Conservation (phyloP, 805 yeast species). For the Saccharomycopsis capsularis region DNA sequence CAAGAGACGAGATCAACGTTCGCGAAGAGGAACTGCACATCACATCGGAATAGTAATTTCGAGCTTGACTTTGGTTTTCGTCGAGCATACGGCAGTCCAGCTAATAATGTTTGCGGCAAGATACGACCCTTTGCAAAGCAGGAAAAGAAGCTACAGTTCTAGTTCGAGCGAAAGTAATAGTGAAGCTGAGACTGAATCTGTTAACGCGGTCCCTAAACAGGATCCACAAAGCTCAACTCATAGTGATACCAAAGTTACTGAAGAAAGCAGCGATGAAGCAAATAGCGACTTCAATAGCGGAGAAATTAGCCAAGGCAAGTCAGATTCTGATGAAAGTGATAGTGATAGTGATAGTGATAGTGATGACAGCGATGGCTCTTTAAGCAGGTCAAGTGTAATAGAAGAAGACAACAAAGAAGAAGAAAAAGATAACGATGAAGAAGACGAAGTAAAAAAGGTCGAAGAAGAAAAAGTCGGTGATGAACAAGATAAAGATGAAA, state of each 20-base stretch:
- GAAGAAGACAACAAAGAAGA: constrained; percentile 21
- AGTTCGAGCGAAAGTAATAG: no score
- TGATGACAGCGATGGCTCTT: constrained; percentile 24
- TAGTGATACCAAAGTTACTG: constrained; percentile 1
- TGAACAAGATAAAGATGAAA: constrained; percentile 12
- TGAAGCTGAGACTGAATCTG: no score
- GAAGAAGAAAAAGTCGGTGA: constrained; percentile 24
- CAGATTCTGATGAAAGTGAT: constrained; percentile 14
- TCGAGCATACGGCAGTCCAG: no score
- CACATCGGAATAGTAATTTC: no score
- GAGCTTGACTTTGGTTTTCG: no score
- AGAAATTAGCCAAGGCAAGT: constrained; percentile 10
- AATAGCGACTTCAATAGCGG: constrained; percentile 6
- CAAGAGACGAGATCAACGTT: no score
- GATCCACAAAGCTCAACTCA: no score
- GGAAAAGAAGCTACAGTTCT: constrained; percentile 8
- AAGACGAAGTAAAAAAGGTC: constrained; percentile 17
- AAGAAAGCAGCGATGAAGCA: not conserved
- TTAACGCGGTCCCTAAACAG: no score
- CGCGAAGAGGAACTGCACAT: no score
- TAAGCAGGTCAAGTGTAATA: constrained; percentile 24
- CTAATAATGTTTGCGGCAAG: constrained; percentile 56
- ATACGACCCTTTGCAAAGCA: constrained; percentile 43
- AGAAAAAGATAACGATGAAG: constrained; percentile 10
- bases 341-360: constrained; percentile 23